Evolutionary conservation across 2,329 filamentous ascomycete species (phyloP).

Genomic region (Fusarium albidum): DNA sequence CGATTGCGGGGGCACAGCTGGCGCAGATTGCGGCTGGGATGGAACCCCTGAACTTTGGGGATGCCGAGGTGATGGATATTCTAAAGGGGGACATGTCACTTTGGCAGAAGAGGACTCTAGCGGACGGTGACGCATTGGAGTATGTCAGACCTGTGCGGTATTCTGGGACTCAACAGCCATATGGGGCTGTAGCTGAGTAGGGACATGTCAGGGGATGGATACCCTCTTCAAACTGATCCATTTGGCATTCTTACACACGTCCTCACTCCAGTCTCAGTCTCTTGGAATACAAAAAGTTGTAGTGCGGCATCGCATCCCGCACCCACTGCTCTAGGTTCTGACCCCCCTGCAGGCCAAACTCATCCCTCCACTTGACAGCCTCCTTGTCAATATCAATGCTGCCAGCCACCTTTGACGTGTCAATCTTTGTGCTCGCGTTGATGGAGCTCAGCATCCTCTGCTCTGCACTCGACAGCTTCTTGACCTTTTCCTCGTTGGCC

Average conservation of each 20-base stretch:
- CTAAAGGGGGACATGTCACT: too few species aligned
- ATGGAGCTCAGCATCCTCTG: constrained; percentile 29
- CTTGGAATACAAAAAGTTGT: constrained; percentile 22
- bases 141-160: too few species aligned
- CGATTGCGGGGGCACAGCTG: too few species aligned
- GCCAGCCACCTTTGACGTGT: constrained; percentile 23
- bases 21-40: too few species aligned
- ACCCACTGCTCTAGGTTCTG: constrained; percentile 29
- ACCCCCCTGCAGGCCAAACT: constrained; percentile 23
- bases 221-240: too few species aligned
- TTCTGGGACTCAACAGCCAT: too few species aligned
- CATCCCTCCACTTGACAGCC: constrained; percentile 26
- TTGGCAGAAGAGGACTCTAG: too few species aligned
- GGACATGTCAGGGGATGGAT: neutral
- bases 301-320: constrained; percentile 23
- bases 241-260: too few species aligned
- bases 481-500: neutral
- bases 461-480: constrained; percentile 1
- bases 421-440: constrained; percentile 18
- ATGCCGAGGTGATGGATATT: too few species aligned
- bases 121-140: too few species aligned
- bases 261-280: constrained; percentile 15
- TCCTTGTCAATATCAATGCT: constrained; percentile 23
- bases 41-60: too few species aligned
- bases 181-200: too few species aligned